A percentile compares a stretch with the other conserved stretches of the same genome.
Evolutionary conservation across 192 early-diverging fungal species (phyloP).

Genomic region (Obelidium mucronatum): DNA sequence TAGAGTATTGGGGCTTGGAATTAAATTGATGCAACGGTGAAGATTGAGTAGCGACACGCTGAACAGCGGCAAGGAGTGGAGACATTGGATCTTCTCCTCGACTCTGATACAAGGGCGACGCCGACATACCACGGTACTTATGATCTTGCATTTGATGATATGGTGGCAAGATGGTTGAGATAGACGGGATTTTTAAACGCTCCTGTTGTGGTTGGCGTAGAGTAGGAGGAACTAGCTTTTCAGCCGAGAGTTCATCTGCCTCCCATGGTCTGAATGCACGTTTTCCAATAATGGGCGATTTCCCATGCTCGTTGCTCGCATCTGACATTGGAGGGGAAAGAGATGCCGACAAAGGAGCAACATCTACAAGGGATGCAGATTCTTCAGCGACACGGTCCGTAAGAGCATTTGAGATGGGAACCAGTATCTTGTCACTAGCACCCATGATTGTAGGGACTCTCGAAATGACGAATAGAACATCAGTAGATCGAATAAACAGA

Average conservation of each 20-base stretch:
- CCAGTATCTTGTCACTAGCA: too few relatives aligned
- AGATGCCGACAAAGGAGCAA: background rate
- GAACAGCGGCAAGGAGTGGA: constrained; percentile 14
- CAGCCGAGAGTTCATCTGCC: constrained; percentile 5
- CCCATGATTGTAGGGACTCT: too few relatives aligned
- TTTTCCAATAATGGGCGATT: background rate
- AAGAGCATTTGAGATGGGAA: too few relatives aligned
- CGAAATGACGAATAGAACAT: background rate
- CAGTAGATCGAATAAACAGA: background rate
- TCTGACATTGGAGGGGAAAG: background rate
- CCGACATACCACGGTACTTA: too few relatives aligned
- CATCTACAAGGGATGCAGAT: too few relatives aligned
- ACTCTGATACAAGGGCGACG: background rate
- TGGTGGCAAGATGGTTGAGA: constrained; percentile 1
- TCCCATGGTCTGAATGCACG: constrained; percentile 28
- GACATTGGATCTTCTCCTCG: constrained; percentile 10
- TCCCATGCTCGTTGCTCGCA: background rate
- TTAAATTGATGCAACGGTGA: background rate
- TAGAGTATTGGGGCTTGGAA: background rate
- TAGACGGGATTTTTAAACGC: background rate
- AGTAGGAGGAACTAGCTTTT: too few relatives aligned
- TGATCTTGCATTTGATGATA: too few relatives aligned
- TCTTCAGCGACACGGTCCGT: too few relatives aligned
- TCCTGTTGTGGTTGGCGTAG: too few relatives aligned
- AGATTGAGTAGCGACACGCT: background rate